Conservation (phyloP, 805 yeast species). For the Monosporozyma unispora region DNA sequence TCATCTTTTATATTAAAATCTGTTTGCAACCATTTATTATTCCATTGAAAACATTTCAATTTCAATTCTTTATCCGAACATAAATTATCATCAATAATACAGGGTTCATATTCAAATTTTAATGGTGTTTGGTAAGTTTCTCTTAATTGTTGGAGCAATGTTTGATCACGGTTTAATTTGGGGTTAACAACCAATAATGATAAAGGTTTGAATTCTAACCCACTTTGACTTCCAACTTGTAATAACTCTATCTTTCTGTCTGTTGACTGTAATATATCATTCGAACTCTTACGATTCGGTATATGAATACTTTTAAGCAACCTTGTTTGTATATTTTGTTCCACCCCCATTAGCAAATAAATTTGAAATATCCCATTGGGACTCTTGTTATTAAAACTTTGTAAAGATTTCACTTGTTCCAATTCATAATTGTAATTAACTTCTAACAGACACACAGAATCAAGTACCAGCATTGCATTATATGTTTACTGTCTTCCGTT, state of each 20-base stretch:
- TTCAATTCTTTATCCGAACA: neutral
- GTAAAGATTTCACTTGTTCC: neutral
- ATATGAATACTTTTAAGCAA: neutral
- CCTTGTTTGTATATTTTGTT: neutral
- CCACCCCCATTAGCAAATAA: neutral
- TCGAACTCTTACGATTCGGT: neutral
- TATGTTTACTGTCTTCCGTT: neutral
- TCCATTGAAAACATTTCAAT: neutral
- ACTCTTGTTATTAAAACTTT: neutral
- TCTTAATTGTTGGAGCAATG: neutral
- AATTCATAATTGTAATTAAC: slow-evolving; percentile 9
- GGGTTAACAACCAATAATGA: neutral
- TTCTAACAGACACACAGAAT: slow-evolving; percentile 7
- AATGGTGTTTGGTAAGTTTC: neutral
- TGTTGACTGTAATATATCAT: neutral
- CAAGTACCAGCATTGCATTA: neutral
- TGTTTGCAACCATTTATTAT: neutral
- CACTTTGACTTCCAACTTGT: neutral
- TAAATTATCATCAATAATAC: neutral
- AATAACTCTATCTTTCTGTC: neutral
- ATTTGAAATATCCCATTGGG: neutral
- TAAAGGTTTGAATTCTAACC: neutral
- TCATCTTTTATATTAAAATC: neutral
- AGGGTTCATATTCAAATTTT: neutral
- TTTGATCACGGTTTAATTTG: neutral